A percentile compares a stretch with the other conserved stretches of the same genome.
Conservation (phyloP, 2,329 filamentous ascomycete genomes). For the Fusarium buharicum region DNA sequence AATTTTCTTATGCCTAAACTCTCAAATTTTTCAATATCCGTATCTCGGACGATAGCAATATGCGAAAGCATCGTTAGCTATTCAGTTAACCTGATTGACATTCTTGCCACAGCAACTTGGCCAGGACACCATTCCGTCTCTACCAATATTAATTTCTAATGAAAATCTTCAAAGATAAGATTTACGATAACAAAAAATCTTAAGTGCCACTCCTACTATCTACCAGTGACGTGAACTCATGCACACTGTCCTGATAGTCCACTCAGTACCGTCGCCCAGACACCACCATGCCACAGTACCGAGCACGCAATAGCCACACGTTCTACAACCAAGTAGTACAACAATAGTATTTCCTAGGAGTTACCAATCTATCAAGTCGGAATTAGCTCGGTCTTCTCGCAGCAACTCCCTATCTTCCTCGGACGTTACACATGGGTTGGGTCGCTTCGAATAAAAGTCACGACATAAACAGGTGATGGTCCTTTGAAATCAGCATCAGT, state of each 20-base stretch:
- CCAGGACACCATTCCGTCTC: no score
- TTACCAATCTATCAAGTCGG: not conserved
- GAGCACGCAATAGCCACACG: not conserved
- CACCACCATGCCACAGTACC: not conserved
- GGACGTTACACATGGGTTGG: not conserved
- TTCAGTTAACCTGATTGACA: no score
- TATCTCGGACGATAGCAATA: no score
- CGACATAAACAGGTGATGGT: conserved; percentile 25
- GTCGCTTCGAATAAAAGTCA: conserved; percentile 9
- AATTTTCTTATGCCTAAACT: no score
- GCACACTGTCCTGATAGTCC: not conserved
- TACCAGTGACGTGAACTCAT: no score
- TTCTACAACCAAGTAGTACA: conserved; percentile 3
- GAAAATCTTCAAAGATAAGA: no score
- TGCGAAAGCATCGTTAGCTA: no score
- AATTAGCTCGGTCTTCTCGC: not conserved
- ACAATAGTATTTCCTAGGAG: conserved; percentile 9
- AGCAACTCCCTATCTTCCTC: not conserved
- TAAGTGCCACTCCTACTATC: no score
- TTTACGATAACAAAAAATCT: no score
- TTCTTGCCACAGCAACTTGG: no score
- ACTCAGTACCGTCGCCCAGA: not conserved
- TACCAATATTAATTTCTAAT: no score
- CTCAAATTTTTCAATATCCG: no score
- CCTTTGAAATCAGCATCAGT: conserved; percentile 4